These are phyloP conservation scores for Microascus cirrosus DNA, from an alignment of 2,329 filamentous ascomycete genomes.

Conservation along the genomic window DNA sequence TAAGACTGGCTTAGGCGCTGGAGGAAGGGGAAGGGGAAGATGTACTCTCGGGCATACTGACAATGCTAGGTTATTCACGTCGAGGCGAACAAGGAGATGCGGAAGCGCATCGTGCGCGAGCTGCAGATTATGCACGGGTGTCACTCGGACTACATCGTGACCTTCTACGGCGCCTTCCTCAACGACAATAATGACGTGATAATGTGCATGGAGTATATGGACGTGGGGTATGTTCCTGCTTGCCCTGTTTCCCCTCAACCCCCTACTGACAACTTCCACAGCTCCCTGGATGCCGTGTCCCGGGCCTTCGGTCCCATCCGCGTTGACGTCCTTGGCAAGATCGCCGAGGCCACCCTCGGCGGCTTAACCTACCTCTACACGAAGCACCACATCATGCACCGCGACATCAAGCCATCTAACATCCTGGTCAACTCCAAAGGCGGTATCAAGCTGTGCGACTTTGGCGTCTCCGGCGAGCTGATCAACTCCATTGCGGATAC, in stretches of 20 bases:
- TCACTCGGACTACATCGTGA: conserved; percentile 93
- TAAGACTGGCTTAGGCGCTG: conserved; percentile 22
- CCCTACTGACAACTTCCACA: conserved; percentile 22
- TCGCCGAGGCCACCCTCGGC: conserved; percentile 87
- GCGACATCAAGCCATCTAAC: conserved; percentile 97
- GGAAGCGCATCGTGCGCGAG: conserved; percentile 93
- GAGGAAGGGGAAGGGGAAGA: not conserved
- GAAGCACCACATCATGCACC: conserved; percentile 95
- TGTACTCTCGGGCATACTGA: not conserved
- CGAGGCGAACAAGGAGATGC: conserved; percentile 93
- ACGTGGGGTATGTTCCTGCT: conserved; percentile 68
- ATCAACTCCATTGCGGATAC: conserved; percentile 98
- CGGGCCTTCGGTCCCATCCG: conserved; percentile 90
- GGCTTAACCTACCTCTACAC: conserved; percentile 92
- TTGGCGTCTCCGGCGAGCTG: conserved; percentile 94
- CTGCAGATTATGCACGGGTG: conserved; percentile 98
- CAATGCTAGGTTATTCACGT: conserved; percentile 80
- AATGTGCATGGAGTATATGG: conserved; percentile 99
- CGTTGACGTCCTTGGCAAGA: conserved; percentile 94
- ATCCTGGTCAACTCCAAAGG: conserved; percentile 91
- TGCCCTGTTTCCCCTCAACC: not conserved
- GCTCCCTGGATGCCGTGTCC: conserved; percentile 85
- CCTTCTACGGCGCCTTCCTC: conserved; percentile 93
- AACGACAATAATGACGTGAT: conserved; percentile 97
- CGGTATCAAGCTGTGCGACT: conserved; percentile 95